phyloP scores from a whole-genome alignment of 306 rosid species.

The Dicorynia guianensis region DNA sequence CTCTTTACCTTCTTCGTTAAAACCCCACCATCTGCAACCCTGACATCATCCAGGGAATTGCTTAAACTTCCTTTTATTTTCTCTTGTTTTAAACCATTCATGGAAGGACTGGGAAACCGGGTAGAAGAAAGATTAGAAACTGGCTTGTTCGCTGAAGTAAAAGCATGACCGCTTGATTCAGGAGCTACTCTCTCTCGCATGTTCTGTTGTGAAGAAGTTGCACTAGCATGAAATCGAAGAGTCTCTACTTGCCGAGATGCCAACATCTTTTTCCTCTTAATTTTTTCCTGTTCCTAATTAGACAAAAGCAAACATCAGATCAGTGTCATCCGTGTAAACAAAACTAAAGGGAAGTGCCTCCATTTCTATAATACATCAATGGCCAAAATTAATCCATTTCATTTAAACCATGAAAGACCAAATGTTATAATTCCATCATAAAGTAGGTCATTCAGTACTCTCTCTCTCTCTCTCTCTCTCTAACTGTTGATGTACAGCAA shows the following conservation, averaged over 20 bases:
- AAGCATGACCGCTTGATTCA: conserved; percentile 62
- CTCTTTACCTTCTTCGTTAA: conserved; percentile 77
- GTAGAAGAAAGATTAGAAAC: conserved; percentile 50
- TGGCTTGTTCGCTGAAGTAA: conserved; percentile 55
- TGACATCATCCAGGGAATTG: conserved; percentile 62
- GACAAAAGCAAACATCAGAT: conserved; percentile 33
- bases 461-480: neutral
- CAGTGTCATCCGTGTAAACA: conserved; percentile 1
- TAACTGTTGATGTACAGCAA: neutral
- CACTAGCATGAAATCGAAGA: conserved; percentile 55
- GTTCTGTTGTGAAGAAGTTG: conserved; percentile 62
- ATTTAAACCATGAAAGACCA: conserved; percentile 2
- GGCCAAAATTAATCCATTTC: neutral
- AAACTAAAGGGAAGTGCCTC: neutral
- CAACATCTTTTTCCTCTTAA: conserved; percentile 80
- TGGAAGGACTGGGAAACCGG: conserved; percentile 60
- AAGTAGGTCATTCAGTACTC: conserved; percentile 23
- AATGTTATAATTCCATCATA: conserved; percentile 16
- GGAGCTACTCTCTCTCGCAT: conserved; percentile 61
- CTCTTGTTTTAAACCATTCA: conserved; percentile 68
- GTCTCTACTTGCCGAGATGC: conserved; percentile 65
- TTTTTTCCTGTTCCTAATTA: conserved; percentile 74
- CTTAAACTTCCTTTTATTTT: conserved; percentile 72
- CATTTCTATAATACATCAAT: neutral
- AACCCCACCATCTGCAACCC: conserved; percentile 60